Conservation (phyloP, 495 filamentous ascomycete genomes). For the Aspergillus biplanus region DNA sequence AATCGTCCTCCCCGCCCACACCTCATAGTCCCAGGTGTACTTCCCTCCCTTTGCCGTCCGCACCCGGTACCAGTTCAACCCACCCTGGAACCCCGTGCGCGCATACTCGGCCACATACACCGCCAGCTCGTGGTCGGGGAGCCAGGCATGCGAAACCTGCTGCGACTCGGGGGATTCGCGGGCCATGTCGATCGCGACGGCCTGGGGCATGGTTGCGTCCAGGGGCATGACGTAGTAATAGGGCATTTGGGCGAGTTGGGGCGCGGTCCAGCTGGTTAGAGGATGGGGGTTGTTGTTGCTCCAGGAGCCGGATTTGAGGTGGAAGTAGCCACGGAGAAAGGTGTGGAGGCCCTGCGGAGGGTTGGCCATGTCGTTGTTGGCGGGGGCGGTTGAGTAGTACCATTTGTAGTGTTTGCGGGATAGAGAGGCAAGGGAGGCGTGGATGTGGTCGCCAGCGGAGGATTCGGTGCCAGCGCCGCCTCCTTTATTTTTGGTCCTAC, state of each 20-base stretch:
- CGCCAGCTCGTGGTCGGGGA: slow-evolving; percentile 57
- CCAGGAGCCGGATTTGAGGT: slow-evolving; percentile 69
- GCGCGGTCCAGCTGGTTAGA: slow-evolving; percentile 57
- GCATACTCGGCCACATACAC: slow-evolving; percentile 64
- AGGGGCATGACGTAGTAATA: slow-evolving; percentile 71
- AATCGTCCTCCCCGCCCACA: slow-evolving; percentile 65
- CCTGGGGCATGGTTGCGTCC: slow-evolving; percentile 58
- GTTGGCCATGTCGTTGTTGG: slow-evolving; percentile 61
- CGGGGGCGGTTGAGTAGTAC: slow-evolving; percentile 64
- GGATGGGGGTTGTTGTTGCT: slow-evolving; percentile 54
- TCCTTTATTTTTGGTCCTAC: slow-evolving; percentile 9
- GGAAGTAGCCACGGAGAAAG: slow-evolving; percentile 69
- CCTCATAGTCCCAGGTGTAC: slow-evolving; percentile 52
- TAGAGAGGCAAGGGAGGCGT: slow-evolving; percentile 56
- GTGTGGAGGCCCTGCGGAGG: slow-evolving; percentile 54
- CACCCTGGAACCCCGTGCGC: slow-evolving; percentile 73
- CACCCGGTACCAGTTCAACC: slow-evolving; percentile 70
- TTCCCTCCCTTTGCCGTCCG: slow-evolving; percentile 51
- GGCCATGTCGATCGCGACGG: slow-evolving; percentile 56
- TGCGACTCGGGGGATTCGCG: slow-evolving; percentile 42
- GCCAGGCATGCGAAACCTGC: slow-evolving; percentile 47
- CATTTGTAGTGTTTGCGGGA: slow-evolving; percentile 69
- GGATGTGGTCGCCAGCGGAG: slow-evolving; percentile 37
- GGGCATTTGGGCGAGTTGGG: slow-evolving; percentile 60
- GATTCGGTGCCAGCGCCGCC: slow-evolving; percentile 36